Evolutionary conservation across 2,329 filamentous ascomycete genomes (phyloP), one percentile per base, ranked within the genome.

Genomic region (Catunica adiposa): DNA sequence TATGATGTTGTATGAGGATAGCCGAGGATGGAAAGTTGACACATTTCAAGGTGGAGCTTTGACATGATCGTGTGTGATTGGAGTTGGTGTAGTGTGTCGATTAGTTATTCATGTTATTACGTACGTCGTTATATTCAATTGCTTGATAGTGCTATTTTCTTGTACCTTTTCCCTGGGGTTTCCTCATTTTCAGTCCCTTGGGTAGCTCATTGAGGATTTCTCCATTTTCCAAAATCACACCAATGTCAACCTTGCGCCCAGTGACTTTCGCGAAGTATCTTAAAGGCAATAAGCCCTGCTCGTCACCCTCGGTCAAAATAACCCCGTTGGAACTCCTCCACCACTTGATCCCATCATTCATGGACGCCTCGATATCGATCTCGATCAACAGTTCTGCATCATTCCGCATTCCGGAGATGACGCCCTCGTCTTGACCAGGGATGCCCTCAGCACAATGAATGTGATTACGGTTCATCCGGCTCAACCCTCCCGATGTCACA

Each of bases 361-460:
- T 65, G 62, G 86, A 83, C 63, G 72, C 72, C 66, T 72, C 69
- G 26, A 94, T 69, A 68, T 95, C 81, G 56, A 94, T 71, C 68
- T 86, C 86, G 26, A 96, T 76, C 60, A 95, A 64, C 42, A 94
- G 69, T 68, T 92, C 83, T 4, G 86, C 84, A 65, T 80, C 87
- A 61, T 64, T 73, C 22, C 90, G 74, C 86, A 94, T 94, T 0
- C 89, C 89, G 40, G 83, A 88, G 23, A 90, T 77, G 1, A 89
- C 84, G 3, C 44, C 44, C 15, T 17, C 38, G 22, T 47, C 58
- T 62, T 9, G 38, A 59, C 11, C 61, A 0, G 85, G 81, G 11
- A 89, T 70, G 0, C 86, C 88, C 4, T 80, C 79, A 1, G 86
- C 86, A 65, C 92, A 95, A 69, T 98, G 92, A 26, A 97, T 83